phyloP scores from a whole-genome alignment of 2,329 filamentous ascomycete genomes.

The Didymella segeticola region DNA sequence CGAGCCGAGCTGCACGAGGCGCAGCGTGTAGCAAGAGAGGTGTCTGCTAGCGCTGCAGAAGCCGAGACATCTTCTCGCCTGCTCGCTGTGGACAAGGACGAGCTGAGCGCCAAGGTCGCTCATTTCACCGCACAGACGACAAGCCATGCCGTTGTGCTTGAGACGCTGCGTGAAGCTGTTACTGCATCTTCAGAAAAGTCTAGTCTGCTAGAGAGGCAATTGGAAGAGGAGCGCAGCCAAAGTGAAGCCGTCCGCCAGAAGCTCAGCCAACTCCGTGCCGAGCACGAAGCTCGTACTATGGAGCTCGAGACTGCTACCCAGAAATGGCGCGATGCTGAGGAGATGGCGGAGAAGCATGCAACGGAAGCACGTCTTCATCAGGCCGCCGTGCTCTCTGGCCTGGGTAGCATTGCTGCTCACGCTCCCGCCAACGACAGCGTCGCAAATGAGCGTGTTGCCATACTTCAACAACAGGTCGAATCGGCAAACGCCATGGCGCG shows the following conservation, averaged over 20 bases:
- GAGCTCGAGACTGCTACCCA: conserved; percentile 79
- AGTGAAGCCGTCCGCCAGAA: conserved; percentile 79
- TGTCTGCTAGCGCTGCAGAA: conserved; percentile 78
- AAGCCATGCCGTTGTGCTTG: conserved; percentile 74
- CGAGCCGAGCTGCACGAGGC: conserved; percentile 83
- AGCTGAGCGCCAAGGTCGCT: conserved; percentile 72
- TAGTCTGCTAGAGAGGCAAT: conserved; percentile 75
- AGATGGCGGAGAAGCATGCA: conserved; percentile 84
- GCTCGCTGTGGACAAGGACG: conserved; percentile 84
- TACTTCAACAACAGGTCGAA: conserved; percentile 80
- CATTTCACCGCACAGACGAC: conserved; percentile 71
- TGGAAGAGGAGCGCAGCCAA: conserved; percentile 81
- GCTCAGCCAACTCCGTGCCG: conserved; percentile 75
- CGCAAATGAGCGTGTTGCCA: conserved; percentile 68
- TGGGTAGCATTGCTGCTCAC: conserved; percentile 73
- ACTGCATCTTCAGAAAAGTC: conserved; percentile 80
- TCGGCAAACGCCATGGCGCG: conserved; percentile 80
- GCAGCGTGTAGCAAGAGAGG: conserved; percentile 80
- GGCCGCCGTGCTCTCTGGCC: conserved; percentile 78
- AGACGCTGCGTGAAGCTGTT: conserved; percentile 78
- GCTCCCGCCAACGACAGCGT: conserved; percentile 59
- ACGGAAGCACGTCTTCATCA: conserved; percentile 87
- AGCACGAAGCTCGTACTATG: conserved; percentile 79
- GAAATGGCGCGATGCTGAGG: conserved; percentile 83
- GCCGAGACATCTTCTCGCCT: conserved; percentile 76